Base-by-base conservation (phyloP, 371 early-diverging fungal species). In the Choanephora cucurbitarum region DNA sequence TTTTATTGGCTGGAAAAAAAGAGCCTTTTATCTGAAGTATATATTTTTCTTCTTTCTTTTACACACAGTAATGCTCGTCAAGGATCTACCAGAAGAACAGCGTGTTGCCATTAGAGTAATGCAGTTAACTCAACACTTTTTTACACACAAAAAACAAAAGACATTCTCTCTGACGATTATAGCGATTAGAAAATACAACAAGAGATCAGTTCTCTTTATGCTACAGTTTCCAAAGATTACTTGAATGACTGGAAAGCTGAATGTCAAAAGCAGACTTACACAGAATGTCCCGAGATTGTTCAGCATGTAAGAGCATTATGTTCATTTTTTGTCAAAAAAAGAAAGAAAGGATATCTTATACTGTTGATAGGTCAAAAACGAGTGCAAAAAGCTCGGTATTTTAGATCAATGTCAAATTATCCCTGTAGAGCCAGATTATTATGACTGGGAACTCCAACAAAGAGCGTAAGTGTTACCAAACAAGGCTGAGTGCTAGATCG, bases 361-460 rank as follows among this genome's bases (percentile, higher is more conserved):
- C 10, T 41, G 19, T 10, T 4, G 6, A 45, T 54, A 80, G 80
- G 78, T 77, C 0, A 52, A 62, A 41, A 48, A 66, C 33, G 71
- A 49, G 14, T 75, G 51, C 24, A 48, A 49, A 44, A 42, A 42
- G 10, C 44, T 75, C 3, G 52, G 52, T 1, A 46, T 86, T 39
- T 43, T 48, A 13, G 43, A 62, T 23, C 45, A 66, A 21, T 62
- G 73, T 22, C 77, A 83, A 21, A 75, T 84, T 57, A 79, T 77
- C 64, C 75, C 70, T 28, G 89, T 89, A 0, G 81, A 84, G 43
- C 33, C 72, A 18, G 77, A 85, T 54, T 93, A 91, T 67, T 93
- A 93, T 67, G 67, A 76, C 3, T 92, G 92, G 92, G 74, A 83
- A 31, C 69, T 91, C 11, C 79, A 85, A 54, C 70, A 81, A 45